A percentile compares a stretch with the other conserved stretches of the same genome.
phyloP scores from a whole-genome alignment of 1,284 basidiomycete species.

The Ustilago nuda region DNA sequence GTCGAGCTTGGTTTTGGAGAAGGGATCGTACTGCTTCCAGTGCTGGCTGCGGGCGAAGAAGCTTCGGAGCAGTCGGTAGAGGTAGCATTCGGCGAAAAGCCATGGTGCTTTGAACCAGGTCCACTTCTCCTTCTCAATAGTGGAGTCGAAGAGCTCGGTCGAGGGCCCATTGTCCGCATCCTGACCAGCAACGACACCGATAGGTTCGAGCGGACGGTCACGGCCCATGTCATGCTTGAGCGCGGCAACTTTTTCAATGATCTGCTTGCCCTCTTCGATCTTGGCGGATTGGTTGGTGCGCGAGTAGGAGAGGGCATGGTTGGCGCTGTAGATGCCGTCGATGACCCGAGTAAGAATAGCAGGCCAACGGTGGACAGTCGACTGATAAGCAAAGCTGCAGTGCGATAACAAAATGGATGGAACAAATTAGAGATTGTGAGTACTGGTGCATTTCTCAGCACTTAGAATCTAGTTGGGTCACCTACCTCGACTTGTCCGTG shows the following conservation, averaged over 20 bases:
- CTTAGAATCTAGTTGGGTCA: neutral
- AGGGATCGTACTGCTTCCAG: conserved; percentile 87
- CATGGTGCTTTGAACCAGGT: conserved; percentile 93
- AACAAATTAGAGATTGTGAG: neutral
- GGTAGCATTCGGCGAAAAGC: conserved; percentile 85
- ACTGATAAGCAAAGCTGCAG: conserved; percentile 74
- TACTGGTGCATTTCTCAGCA: neutral
- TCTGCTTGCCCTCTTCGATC: conserved; percentile 78
- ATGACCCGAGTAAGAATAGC: conserved; percentile 84
- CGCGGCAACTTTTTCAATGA: conserved; percentile 82
- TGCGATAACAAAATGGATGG: neutral
- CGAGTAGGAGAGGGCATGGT: conserved; percentile 59
- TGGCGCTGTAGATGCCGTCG: conserved; percentile 76
- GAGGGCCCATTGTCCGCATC: conserved; percentile 77
- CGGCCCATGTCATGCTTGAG: conserved; percentile 91
- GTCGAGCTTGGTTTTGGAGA: conserved; percentile 81
- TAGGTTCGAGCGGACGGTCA: conserved; percentile 77
- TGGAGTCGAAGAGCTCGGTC: conserved; percentile 54
- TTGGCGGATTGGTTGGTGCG: conserved; percentile 72
- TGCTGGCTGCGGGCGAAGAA: conserved; percentile 79
- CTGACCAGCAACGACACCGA: conserved; percentile 40
- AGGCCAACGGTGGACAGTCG: conserved; percentile 82
- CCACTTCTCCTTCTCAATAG: conserved; percentile 70
- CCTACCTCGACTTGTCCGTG: conserved; percentile 49
- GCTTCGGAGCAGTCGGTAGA: conserved; percentile 84